Percentiles rank a stretch among this genome's conserved stretches.
phyloP scores from a whole-genome alignment of 176 grass and related monocot species.

The Coix lacrymajobi region DNA sequence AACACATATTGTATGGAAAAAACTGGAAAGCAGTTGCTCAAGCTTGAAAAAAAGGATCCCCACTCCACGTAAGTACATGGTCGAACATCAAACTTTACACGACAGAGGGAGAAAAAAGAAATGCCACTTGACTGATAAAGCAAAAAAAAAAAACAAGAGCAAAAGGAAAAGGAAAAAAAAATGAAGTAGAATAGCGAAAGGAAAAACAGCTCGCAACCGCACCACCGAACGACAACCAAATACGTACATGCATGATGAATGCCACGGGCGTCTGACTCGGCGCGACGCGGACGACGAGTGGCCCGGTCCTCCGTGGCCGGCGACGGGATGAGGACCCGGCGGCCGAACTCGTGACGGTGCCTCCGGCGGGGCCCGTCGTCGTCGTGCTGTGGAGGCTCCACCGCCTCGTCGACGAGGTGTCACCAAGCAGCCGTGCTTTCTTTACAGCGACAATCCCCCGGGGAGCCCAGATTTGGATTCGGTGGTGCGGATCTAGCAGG shows the following conservation, averaged over 20 bases:
- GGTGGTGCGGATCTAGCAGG: slow-evolving; percentile 23
- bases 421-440: background rate
- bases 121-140: background rate
- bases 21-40: background rate
- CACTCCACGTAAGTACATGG: background rate
- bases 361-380: background rate
- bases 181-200: background rate
- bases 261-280: slow-evolving; percentile 17
- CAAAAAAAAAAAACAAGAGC: background rate
- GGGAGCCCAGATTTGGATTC: slow-evolving; percentile 8
- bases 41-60: background rate
- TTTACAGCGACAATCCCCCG: background rate
- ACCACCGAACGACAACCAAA: background rate
- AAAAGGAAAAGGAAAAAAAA: background rate
- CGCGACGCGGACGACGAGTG: slow-evolving; percentile 1
- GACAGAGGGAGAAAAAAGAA: background rate
- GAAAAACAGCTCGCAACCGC: background rate
- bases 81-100: slow-evolving; percentile 9
- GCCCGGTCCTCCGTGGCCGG: slow-evolving; percentile 16
- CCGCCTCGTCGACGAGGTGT: background rate
- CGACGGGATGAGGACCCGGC: background rate
- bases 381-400: slow-evolving; percentile 4
- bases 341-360: slow-evolving; percentile 13
- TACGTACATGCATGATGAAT: background rate
- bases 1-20: background rate